Conservation (phyloP, 2,329 filamentous ascomycete species). For the Penicillium palitans region DNA sequence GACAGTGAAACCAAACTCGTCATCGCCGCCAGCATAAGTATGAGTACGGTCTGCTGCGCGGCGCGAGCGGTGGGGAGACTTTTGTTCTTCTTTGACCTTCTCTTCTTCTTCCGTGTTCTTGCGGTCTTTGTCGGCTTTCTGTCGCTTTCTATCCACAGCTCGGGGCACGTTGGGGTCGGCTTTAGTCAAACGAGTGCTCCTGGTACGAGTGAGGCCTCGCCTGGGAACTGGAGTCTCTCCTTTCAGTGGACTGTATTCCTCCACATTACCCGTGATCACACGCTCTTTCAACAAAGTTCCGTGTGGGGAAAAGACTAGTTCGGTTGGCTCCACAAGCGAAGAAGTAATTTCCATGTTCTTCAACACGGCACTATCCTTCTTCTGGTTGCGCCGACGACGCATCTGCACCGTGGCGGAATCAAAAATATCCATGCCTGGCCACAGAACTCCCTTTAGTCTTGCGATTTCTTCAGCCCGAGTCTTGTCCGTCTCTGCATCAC, state of each 20-base stretch:
- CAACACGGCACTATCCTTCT: constrained; percentile 49
- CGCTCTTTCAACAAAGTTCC: constrained; percentile 47
- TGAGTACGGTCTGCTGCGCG: constrained; percentile 22
- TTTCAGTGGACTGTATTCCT: constrained; percentile 49
- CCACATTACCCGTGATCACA: constrained; percentile 50
- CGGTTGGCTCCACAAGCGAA: constrained; percentile 46
- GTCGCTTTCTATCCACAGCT: constrained; percentile 30
- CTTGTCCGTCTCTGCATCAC: constrained; percentile 29
- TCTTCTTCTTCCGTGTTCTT: constrained; percentile 14
- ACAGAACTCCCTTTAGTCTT: constrained; percentile 50
- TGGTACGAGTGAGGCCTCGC: constrained; percentile 33
- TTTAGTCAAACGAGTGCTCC: constrained; percentile 29
- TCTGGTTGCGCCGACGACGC: constrained; percentile 53
- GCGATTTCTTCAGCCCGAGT: constrained; percentile 40
- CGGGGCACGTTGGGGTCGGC: constrained; percentile 36
- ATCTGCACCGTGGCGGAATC: constrained; percentile 53
- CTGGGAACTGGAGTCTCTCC: constrained; percentile 48
- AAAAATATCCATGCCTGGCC: constrained; percentile 55
- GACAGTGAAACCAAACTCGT: constrained; percentile 38
- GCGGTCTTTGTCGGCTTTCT: constrained; percentile 19
- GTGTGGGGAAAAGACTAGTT: constrained; percentile 49
- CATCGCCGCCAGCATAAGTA: constrained; percentile 29
- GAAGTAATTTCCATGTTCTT: constrained; percentile 51
- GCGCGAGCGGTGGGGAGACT: constrained; percentile 17
- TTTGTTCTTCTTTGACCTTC: constrained; percentile 21